Evolutionary conservation across 768 basidiomycete genomes (phyloP).

Genomic region (Amanita molliuscula): DNA sequence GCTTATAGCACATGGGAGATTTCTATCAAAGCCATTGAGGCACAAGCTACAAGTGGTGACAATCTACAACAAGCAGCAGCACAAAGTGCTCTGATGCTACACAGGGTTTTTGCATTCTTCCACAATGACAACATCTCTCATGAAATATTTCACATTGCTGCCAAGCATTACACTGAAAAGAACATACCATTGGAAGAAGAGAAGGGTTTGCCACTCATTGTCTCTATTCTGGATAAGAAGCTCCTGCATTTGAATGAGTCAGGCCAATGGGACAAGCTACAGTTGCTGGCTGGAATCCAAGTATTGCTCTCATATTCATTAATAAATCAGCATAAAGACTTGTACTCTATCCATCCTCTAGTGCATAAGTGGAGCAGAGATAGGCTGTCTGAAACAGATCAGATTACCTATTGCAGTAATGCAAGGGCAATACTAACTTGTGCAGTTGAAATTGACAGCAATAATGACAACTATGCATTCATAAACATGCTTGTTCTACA

Average conservation of each 20-base stretch:
- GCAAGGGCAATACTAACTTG: background rate
- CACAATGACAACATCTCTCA: slow-evolving; percentile 11
- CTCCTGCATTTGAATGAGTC: background rate
- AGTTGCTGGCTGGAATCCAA: slow-evolving; percentile 10
- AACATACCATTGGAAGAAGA: background rate
- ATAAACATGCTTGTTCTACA: slow-evolving; percentile 5
- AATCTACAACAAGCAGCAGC: background rate
- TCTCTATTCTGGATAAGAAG: background rate
- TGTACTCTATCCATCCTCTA: slow-evolving; percentile 10
- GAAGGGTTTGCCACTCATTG: background rate
- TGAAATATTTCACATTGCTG: slow-evolving; percentile 9
- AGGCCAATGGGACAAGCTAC: slow-evolving; percentile 8
- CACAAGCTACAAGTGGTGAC: background rate
- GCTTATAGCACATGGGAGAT: slow-evolving; percentile 13
- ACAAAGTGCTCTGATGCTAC: slow-evolving; percentile 11
- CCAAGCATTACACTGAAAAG: background rate
- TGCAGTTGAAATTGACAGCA: background rate
- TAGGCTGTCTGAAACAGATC: background rate
- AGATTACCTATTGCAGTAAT: background rate
- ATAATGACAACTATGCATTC: background rate
- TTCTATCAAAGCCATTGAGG: slow-evolving; percentile 9
- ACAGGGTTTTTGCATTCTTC: slow-evolving; percentile 10
- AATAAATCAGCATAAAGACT: slow-evolving; percentile 4
- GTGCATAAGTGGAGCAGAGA: slow-evolving; percentile 7
- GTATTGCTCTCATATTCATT: slow-evolving; percentile 10